Base-by-base conservation (phyloP, 192 early-diverging fungal species). In the Linnemannia elongata region DNA sequence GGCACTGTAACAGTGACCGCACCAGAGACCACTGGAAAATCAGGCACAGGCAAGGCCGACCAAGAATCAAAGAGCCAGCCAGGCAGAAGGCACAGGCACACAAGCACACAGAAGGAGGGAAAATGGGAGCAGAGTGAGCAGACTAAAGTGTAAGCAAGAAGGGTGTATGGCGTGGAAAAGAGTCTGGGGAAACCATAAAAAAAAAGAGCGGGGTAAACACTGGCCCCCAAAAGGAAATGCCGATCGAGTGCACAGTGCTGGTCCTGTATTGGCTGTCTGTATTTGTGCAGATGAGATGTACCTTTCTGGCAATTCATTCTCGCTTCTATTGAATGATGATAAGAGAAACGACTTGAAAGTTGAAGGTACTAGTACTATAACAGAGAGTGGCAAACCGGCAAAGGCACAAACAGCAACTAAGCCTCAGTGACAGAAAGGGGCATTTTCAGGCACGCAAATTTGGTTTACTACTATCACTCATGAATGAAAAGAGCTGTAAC, bases 211-310 rank as follows among this genome's bases (percentile, higher is more conserved):
- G 79, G 79, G 71, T 68, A 75, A 82, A 18, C 35, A 52, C 27
- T 10, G 12, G 33, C 12, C 80, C 80, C 22, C 80, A 82, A 82
- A 82, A 82, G 80, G 80, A 75, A 82, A 82, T 82, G 66, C 80
- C 80, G 80, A 72, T 72, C 70, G 38, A 72, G 70, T 12, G 3
- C 38, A 39, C 38, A 39, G 3, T 39, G 38, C 38, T 6, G 38
- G 38, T 39, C 3, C 3, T 5, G 39, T 70, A 27, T 72, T n/a
- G 39, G 35, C 9, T 42, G 20, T 18, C n/a, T 39, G 30, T 68
- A 35, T 68, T 7, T 13, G 63, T 68, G n/a, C n/a, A n/a, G 3
- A 39, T 6, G 38, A 39, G 38, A 39, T 3, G 38, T 22, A 18
- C 15, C 49, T 18, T 20, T 18, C 15, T 39, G 49, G 49, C 20